Conservation (phyloP, 352 stramenopile species). For the Globisporangium rhizosaccharum region DNA sequence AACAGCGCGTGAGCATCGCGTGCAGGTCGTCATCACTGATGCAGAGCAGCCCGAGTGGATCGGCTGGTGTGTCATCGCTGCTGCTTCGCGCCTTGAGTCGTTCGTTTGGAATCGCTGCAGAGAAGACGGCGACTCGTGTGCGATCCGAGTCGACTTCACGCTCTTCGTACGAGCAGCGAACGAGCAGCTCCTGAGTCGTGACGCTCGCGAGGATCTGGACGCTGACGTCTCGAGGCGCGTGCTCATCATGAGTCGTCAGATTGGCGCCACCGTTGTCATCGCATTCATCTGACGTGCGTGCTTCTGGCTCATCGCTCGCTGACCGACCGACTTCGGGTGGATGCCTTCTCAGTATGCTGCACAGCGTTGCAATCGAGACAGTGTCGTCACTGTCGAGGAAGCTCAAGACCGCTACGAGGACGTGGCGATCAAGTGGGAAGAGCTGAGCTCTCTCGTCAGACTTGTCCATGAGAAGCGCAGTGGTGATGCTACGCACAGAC, state of each 20-base stretch:
- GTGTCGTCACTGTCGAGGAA: slow-evolving; percentile 5
- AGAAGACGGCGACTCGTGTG: neutral
- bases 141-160: neutral
- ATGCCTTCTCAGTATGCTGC: neutral
- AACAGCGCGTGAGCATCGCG: slow-evolving; percentile 17
- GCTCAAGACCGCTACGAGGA: slow-evolving; percentile 3
- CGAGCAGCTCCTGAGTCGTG: neutral
- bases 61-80: too few species aligned
- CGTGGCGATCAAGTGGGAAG: neutral
- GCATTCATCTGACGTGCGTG: neutral
- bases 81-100: neutral
- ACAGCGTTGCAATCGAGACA: neutral
- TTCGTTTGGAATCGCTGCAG: neutral
- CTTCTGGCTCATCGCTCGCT: too few species aligned
- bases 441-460: neutral
- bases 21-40: slow-evolving; percentile 5
- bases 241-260: neutral
- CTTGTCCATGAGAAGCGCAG: neutral
- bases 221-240: neutral
- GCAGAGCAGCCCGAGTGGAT: slow-evolving; percentile 4
- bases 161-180: slow-evolving; percentile 5
- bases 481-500: neutral
- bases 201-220: slow-evolving; percentile 4
- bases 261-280: neutral
- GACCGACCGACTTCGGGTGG: too few species aligned